These are phyloP conservation scores for Fragosphaeria purpurea DNA, from an alignment of 2,329 filamentous ascomycete genomes.

Conservation along the genomic window DNA sequence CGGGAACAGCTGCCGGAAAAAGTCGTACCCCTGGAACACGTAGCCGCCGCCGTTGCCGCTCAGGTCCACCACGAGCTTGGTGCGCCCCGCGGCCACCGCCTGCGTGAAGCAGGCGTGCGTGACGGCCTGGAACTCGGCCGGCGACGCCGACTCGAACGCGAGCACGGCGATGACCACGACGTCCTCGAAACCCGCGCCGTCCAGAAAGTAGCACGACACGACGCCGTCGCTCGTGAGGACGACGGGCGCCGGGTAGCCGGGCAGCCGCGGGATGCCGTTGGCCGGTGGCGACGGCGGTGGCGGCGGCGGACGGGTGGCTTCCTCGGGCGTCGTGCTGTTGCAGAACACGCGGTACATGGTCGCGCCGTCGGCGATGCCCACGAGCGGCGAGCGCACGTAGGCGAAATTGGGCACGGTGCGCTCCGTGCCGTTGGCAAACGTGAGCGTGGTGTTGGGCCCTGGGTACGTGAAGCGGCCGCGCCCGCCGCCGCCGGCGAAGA, in stretches of 20 bases:
- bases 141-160: slow-evolving; percentile 17
- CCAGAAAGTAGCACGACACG: slow-evolving; percentile 25
- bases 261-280: background rate
- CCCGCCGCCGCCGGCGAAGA: slow-evolving; percentile 21
- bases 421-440: slow-evolving; percentile 27
- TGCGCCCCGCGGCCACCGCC: slow-evolving; percentile 39
- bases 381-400: slow-evolving; percentile 19
- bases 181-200: slow-evolving; percentile 20
- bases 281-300: background rate
- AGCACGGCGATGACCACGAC: slow-evolving; percentile 23
- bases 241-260: slow-evolving; percentile 21
- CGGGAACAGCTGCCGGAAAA: slow-evolving; percentile 48
- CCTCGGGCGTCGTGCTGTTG: slow-evolving; percentile 9
- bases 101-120: slow-evolving; percentile 24
- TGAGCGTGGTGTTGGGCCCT: slow-evolving; percentile 25
- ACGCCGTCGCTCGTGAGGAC: slow-evolving; percentile 18
- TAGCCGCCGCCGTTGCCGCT: slow-evolving; percentile 49
- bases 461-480: slow-evolving; percentile 20
- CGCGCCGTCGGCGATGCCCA: slow-evolving; percentile 21
- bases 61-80: slow-evolving; percentile 50
- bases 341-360: slow-evolving; percentile 27
- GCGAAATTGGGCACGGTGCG: slow-evolving; percentile 22
- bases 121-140: slow-evolving; percentile 24
- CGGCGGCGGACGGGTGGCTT: background rate
- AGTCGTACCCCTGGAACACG: slow-evolving; percentile 50